phyloP scores from a whole-genome alignment of 306 rosid genomes.

The Senna tora region DNA sequence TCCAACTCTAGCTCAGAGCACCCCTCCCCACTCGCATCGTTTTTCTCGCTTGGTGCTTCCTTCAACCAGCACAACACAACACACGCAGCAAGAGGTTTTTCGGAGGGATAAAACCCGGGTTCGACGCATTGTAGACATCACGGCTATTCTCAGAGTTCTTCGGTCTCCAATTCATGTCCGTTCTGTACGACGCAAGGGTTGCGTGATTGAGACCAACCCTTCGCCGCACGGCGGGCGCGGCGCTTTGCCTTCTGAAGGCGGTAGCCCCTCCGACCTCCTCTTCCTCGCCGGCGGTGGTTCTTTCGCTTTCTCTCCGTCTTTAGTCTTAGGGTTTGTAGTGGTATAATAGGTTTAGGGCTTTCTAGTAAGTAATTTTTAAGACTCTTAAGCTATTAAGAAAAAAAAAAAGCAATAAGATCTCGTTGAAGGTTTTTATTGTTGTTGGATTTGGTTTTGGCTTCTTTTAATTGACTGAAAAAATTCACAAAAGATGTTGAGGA shows the following conservation, averaged over 20 bases:
- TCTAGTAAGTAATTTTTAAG: not conserved
- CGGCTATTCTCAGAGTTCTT: slow-evolving; percentile 82
- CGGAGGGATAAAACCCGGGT: slow-evolving; percentile 65
- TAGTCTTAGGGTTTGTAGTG: not conserved
- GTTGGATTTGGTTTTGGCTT: slow-evolving; percentile 31
- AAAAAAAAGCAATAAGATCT: slow-evolving; percentile 34
- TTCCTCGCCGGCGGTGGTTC: slow-evolving; percentile 96
- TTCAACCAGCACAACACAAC: not conserved
- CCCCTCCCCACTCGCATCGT: not conserved
- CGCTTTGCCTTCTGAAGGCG: slow-evolving; percentile 99
- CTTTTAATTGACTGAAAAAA: not conserved
- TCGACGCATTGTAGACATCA: slow-evolving; percentile 84
- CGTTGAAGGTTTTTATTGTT: not conserved
- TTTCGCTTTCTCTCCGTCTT: slow-evolving; percentile 14
- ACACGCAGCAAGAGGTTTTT: not conserved
- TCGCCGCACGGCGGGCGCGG: slow-evolving; percentile 99
- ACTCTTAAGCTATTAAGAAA: not conserved
- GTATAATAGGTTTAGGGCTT: slow-evolving; percentile 16
- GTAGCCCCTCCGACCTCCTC: slow-evolving; percentile 97
- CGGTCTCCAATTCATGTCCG: slow-evolving; percentile 85
- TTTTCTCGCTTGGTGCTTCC: not conserved
- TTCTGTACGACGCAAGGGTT: slow-evolving; percentile 77
- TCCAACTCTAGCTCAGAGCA: too few relatives aligned
- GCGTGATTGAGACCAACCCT: slow-evolving; percentile 80
- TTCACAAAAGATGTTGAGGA: slow-evolving; percentile 60